These are phyloP conservation scores for Setaria viridis DNA, from an alignment of 202 grass and related monocot species.

Conservation along the genomic window DNA sequence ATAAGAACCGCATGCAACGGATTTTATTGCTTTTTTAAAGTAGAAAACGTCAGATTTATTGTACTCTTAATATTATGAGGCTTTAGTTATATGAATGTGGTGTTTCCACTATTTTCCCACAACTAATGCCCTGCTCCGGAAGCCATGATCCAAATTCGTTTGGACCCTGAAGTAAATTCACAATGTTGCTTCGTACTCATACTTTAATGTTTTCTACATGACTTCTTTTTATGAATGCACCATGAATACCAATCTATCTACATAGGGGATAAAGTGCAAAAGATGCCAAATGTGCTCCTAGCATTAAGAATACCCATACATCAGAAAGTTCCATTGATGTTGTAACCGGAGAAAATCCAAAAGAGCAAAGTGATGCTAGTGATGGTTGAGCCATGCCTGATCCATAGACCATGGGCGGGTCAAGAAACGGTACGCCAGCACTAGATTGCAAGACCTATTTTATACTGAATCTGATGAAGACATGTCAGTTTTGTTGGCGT, in stretches of 20 bases:
- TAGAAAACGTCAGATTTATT: neutral
- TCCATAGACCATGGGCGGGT: neutral
- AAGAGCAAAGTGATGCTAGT: neutral
- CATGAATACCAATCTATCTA: neutral
- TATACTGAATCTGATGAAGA: neutral
- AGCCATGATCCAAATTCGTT: neutral
- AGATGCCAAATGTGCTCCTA: neutral
- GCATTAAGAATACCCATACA: neutral
- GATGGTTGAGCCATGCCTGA: neutral
- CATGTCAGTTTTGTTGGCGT: neutral
- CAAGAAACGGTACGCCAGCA: neutral
- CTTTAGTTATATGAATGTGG: slow-evolving; percentile 11
- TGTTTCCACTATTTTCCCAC: neutral
- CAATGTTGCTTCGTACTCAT: neutral
- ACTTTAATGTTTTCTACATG: neutral
- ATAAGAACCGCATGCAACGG: neutral
- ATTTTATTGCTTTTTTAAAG: neutral
- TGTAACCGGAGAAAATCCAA: slow-evolving; percentile 9
- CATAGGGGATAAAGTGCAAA: neutral
- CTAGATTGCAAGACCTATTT: neutral
- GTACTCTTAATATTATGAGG: neutral
- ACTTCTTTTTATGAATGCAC: neutral
- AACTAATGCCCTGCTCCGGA: neutral
- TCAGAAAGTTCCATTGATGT: neutral
- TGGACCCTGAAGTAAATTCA: slow-evolving; percentile 1